Conservation (phyloP, 352 stramenopile species). For the Phytophthora europaea region DNA sequence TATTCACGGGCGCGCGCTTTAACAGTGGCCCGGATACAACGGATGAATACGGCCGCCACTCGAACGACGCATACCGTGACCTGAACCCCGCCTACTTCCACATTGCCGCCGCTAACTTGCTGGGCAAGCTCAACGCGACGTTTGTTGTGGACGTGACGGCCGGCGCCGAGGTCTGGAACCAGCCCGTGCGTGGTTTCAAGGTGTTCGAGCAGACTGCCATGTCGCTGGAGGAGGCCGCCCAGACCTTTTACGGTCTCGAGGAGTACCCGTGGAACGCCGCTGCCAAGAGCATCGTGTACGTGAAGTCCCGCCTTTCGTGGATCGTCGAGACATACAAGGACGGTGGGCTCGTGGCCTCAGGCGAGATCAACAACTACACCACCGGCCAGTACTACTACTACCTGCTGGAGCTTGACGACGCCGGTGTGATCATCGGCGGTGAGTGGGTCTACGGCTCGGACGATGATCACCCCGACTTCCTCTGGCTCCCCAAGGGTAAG, state of each 20-base stretch:
- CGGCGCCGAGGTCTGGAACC: conserved; percentile 62
- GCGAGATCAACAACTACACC: conserved; percentile 35
- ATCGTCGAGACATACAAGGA: conserved; percentile 51
- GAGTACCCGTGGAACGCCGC: conserved; percentile 64
- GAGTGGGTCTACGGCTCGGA: conserved; percentile 49
- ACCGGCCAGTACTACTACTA: conserved; percentile 46
- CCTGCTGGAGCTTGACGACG: conserved; percentile 49
- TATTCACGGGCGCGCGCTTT: conserved; percentile 57
- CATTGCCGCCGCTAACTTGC: conserved; percentile 57
- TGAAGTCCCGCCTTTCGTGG: conserved; percentile 53
- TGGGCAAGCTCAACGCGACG: conserved; percentile 43
- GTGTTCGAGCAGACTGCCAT: conserved; percentile 49
- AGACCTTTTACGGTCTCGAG: conserved; percentile 48
- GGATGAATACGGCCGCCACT: conserved; percentile 60
- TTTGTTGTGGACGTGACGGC: conserved; percentile 57
- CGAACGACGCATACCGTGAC: conserved; percentile 50
- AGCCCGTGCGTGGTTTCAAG: conserved; percentile 60
- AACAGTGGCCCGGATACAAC: conserved; percentile 21
- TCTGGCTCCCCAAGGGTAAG: conserved; percentile 34
- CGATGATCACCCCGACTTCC: conserved; percentile 41
- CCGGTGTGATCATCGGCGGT: conserved; percentile 46
- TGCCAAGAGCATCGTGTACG: conserved; percentile 54
- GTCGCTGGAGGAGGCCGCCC: conserved; percentile 40
- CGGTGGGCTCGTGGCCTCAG: conserved; percentile 40
- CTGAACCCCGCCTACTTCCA: conserved; percentile 64